phyloP scores from a whole-genome alignment of 257 asterid genomes.

The Solanum lignicaule region DNA sequence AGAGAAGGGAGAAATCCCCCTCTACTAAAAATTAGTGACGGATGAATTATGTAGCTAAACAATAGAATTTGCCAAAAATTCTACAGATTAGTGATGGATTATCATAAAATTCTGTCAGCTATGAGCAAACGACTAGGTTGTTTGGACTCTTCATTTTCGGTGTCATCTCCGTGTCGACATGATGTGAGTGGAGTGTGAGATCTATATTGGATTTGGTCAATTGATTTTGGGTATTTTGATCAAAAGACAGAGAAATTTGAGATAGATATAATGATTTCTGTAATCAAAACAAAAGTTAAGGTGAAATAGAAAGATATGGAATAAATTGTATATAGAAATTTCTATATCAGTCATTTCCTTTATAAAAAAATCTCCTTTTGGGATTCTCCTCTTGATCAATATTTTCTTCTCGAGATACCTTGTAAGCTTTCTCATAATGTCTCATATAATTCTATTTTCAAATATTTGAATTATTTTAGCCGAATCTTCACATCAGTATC shows the following conservation, averaged over 20 bases:
- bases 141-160: background rate
- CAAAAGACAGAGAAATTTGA: background rate
- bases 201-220: background rate
- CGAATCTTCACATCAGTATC: fast-evolving
- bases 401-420: background rate
- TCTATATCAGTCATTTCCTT: background rate
- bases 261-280: background rate
- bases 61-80: background rate
- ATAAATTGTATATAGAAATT: background rate
- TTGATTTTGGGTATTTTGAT: background rate
- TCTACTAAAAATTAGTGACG: background rate
- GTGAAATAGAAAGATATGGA: background rate
- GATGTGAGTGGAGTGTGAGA: background rate
- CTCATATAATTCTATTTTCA: background rate
- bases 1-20: background rate
- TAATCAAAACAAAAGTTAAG: background rate
- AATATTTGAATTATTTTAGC: background rate
- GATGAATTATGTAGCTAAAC: background rate
- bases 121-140: background rate
- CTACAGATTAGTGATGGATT: background rate
- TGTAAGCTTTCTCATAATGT: background rate
- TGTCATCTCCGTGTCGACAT: background rate
- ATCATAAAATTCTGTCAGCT: background rate
- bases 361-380: background rate
- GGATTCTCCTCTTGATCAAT: background rate